A percentile compares a stretch with the other conserved stretches of the same genome.
Conservation (phyloP, 805 yeast genomes). For the Yamadazyma sp. region DNA sequence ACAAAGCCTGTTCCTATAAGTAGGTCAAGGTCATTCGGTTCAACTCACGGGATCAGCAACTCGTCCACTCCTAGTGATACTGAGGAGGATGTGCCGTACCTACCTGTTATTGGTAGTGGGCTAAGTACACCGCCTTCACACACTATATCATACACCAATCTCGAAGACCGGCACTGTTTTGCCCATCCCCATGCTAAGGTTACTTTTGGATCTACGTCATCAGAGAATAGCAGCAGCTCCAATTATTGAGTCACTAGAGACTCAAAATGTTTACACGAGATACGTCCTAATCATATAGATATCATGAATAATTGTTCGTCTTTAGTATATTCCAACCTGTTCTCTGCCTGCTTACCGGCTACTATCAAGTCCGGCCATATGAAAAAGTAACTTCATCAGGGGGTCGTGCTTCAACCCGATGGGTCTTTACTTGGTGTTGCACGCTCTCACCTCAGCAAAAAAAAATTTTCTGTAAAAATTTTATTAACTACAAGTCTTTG, state of each 20-base stretch:
- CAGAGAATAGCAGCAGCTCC: slow-evolving; percentile 6
- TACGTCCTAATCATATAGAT: no score
- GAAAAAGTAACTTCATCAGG: not conserved
- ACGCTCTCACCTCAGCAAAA: slow-evolving; percentile 7
- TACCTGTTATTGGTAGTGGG: slow-evolving; percentile 32
- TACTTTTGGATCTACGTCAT: slow-evolving; percentile 16
- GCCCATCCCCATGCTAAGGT: slow-evolving; percentile 47
- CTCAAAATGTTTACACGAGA: no score
- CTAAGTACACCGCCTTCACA: slow-evolving; percentile 30
- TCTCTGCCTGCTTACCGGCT: no score
- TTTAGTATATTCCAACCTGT: no score
- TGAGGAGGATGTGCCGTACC: slow-evolving; percentile 26
- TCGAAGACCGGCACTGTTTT: slow-evolving; percentile 39
- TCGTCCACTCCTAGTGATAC: slow-evolving; percentile 17
- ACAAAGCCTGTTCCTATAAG: not conserved
- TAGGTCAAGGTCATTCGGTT: not conserved
- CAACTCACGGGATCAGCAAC: slow-evolving; percentile 1
- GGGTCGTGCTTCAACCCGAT: slow-evolving; percentile 1
- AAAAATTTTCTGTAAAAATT: slow-evolving; percentile 6
- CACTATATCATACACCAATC: slow-evolving; percentile 17
- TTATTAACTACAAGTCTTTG: slow-evolving; percentile 8
- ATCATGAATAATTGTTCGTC: no score
- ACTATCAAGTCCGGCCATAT: no score
- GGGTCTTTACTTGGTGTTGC: not conserved
- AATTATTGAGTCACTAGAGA: not conserved